Conservation (phyloP, 1,139 yeast species). For the Hyphopichia buzzinii region DNA sequence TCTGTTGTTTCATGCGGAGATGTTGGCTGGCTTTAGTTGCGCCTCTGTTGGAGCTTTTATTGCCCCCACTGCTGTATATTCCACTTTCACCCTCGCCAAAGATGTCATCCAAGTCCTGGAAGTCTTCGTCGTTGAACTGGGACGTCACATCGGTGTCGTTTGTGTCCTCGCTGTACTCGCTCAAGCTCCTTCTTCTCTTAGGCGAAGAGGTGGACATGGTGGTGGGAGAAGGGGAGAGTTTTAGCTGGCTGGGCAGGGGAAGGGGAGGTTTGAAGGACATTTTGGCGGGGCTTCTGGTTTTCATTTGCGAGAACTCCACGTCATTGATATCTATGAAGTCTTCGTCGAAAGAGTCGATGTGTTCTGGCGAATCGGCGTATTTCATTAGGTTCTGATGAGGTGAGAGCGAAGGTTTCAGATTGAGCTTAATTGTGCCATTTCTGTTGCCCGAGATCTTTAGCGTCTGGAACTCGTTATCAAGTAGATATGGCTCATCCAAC, state of each 20-base stretch:
- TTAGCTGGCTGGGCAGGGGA: conserved; percentile 5
- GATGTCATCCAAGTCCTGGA: conserved; percentile 40
- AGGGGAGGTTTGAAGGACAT: background rate
- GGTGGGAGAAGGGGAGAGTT: conserved; percentile 17
- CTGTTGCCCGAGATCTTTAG: conserved; percentile 2
- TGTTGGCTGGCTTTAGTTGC: conserved; percentile 17
- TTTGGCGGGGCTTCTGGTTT: background rate
- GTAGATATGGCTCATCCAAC: conserved; percentile 1
- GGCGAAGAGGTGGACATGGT: conserved; percentile 26
- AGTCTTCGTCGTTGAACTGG: conserved; percentile 40
- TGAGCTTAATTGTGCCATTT: conserved; percentile 3
- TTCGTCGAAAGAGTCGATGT: conserved; percentile 5
- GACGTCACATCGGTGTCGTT: conserved; percentile 43
- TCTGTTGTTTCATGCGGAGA: conserved; percentile 23
- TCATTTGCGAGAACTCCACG: background rate
- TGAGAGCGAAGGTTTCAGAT: conserved; percentile 2
- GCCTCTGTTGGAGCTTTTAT: conserved; percentile 1
- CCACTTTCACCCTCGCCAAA: conserved; percentile 42
- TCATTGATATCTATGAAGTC: conserved; percentile 4
- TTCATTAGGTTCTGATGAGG: conserved; percentile 2
- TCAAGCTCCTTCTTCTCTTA: conserved; percentile 21
- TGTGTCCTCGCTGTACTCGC: conserved; percentile 37
- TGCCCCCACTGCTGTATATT: conserved; percentile 19
- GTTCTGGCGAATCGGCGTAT: conserved; percentile 4
- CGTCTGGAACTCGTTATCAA: conserved; percentile 5